Conservation (phyloP, 371 early-diverging fungal species). For the Circinella minor region DNA sequence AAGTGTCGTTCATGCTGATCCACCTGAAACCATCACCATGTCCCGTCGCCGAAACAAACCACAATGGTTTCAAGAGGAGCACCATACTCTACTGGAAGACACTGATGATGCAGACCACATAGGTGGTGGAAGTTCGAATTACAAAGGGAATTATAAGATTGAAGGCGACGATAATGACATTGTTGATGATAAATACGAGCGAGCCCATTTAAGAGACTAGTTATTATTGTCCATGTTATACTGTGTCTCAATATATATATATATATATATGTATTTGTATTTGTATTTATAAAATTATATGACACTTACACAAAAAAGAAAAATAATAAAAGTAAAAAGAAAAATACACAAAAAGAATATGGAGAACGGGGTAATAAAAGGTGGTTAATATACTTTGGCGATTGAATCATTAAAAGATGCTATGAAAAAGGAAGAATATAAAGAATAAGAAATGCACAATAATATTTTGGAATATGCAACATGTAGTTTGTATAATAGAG, state of each 20-base stretch:
- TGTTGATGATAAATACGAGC: background rate
- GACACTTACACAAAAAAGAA: too few relatives aligned
- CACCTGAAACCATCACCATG: background rate
- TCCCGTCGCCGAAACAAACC: slow-evolving; percentile 13
- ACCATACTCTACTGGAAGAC: background rate
- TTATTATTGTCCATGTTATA: background rate
- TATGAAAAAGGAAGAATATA: too few relatives aligned
- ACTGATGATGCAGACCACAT: background rate
- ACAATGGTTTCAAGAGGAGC: slow-evolving; percentile 9
- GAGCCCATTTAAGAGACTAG: background rate
- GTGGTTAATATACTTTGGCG: too few relatives aligned
- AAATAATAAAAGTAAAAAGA: too few relatives aligned
- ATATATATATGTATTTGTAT: background rate
- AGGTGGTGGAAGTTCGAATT: background rate
- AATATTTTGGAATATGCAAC: too few relatives aligned
- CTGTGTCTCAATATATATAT: background rate
- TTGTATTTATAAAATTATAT: too few relatives aligned
- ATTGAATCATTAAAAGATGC: too few relatives aligned
- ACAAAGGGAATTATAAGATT: too few relatives aligned
- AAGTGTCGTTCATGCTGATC: background rate
- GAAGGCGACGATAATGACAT: too few relatives aligned
- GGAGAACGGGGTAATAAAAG: too few relatives aligned
- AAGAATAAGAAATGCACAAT: background rate
- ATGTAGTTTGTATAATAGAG: too few relatives aligned
- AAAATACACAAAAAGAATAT: too few relatives aligned